These are phyloP conservation scores for Cystobasidium pallidum DNA, from an alignment of 1,284 basidiomycete species.

Conservation along the genomic window DNA sequence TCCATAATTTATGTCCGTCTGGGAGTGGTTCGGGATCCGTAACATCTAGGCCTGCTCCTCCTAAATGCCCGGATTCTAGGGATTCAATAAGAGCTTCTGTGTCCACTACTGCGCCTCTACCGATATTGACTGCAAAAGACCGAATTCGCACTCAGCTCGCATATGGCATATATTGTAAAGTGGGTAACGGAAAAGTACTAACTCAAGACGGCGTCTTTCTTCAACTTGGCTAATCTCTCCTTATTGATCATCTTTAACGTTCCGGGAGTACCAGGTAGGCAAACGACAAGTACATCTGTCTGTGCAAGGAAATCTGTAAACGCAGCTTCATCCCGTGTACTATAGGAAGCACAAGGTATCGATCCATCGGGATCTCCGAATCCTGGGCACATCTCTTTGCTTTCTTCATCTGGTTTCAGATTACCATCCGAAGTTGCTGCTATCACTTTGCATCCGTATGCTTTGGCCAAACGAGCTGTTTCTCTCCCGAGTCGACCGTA, in stretches of 20 bases:
- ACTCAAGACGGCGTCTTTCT: conserved; percentile 34
- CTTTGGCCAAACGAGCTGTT: conserved; percentile 50
- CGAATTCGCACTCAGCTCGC: background rate
- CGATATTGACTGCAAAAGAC: conserved; percentile 51
- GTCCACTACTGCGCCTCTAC: conserved; percentile 53
- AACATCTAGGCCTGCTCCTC: conserved; percentile 50
- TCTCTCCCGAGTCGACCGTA: conserved; percentile 52
- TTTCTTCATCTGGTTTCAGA: conserved; percentile 44
- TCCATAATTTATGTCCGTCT: conserved; percentile 50
- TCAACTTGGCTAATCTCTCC: conserved; percentile 29
- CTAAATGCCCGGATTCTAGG: conserved; percentile 43
- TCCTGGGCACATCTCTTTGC: conserved; percentile 47
- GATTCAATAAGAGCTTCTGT: conserved; percentile 52
- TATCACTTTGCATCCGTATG: conserved; percentile 48
- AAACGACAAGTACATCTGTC: conserved; percentile 43
- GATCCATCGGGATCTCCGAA: conserved; percentile 53
- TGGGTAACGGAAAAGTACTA: no score
- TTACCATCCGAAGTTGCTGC: conserved; percentile 48
- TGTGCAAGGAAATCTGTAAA: conserved; percentile 38
- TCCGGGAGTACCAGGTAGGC: conserved; percentile 29
- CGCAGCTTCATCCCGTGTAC: conserved; percentile 47
- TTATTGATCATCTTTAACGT: conserved; percentile 40
- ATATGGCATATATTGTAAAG: background rate
- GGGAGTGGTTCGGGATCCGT: conserved; percentile 55
- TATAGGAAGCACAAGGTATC: conserved; percentile 50